Evolutionary conservation across 495 filamentous ascomycete genomes (phyloP), one percentile per base, ranked within the genome.

Genomic region (Aspergillus taichungensis): DNA sequence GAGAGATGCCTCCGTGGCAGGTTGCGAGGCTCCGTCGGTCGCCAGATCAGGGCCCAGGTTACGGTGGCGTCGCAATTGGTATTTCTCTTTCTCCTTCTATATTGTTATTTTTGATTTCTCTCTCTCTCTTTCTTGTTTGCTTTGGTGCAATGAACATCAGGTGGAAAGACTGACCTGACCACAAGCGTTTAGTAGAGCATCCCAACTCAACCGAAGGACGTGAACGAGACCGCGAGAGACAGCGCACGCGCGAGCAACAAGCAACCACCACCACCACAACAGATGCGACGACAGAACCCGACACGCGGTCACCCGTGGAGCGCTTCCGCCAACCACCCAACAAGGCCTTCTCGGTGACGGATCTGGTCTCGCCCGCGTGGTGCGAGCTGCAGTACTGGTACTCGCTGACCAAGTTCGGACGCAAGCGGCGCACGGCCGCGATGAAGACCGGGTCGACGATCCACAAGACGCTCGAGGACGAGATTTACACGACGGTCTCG

Each of bases 321-420:
- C 83, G 88, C 30, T 97, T 94, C 57, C 82, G 92, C 14, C 79
- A 76, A 2, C 73, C 76, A 13, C 86, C 86, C 0, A 83, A 76
- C 52, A 90, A 86, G 53, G 76, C 85, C 0, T 77, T 98, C n/a
- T 88, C 85, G 1, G 92, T 98, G 5, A 86, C 88, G 2, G 92
- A 98, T 62, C 59, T 98, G 34, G 76, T 91, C 2, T 83, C 84
- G 10, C 88, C 88, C 2, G 79, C 89, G 7, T 98, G 92, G 92
- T 98, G 92, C 60, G 94, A 98, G 61, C 64, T 96, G 36, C 92
- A 98, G 60, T 91, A 95, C 53, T 85, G 79, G 73, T 97, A 88
- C 67, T 82, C 78, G 0, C 74, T 98, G 29, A 85, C 80, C 3
- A 80, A 77, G 35, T 76, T 83, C 55, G 94, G 94, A 12, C 75